Base-by-base conservation (phyloP, 495 filamentous ascomycete species). In the Aspergillus sclerotiicarbonarius region DNA sequence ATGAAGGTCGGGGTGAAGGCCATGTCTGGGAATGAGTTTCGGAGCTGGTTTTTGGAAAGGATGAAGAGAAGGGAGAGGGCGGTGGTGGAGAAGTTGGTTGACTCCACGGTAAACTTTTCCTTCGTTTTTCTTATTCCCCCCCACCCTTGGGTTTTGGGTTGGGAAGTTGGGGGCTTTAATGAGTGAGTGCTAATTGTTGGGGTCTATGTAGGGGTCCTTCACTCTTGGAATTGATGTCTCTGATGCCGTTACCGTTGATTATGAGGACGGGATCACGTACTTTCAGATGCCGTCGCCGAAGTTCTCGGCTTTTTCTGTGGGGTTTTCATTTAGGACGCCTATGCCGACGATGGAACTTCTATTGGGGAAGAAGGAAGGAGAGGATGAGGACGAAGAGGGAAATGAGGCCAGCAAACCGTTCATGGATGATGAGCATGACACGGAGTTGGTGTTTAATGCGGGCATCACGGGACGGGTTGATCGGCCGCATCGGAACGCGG, bases 1-100 rank as follows among this genome's bases (percentile, higher is more conserved):
- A 69, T 25, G 56, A 53, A 74, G 35, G 55, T 82, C 1, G 80
- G 80, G 16, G 69, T 78, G 0, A 73, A 69, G 62, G 62, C 76
- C 15, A 76, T 76, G 74, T 63, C 63, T 33, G 72, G 76, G 1
- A 68, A 72, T 37, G 73, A 82, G 59, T 82, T 83, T 64, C 71
- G 77, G 55, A 56, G 65, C 45, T 82, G 79, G 79, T 76, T 82
- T 46, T 61, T 81, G 53, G 75, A 73, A 52, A 68, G 63, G 15
- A 78, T 82, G 73, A 75, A 75, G 58, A 71, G 62, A 35, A 68
- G 75, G 16, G 76, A 78, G 59, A 67, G 74, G 58, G 64, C 68
- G 33, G 67, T 66, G 43, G 60, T 83, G 6, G 67, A 80, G 53
- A 66, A 64, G 8, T 45, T 82, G 68, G 79, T 83, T 16, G 60